Base-by-base conservation (phyloP, 306 rosid genomes). In the Pyrus betulifolia region DNA sequence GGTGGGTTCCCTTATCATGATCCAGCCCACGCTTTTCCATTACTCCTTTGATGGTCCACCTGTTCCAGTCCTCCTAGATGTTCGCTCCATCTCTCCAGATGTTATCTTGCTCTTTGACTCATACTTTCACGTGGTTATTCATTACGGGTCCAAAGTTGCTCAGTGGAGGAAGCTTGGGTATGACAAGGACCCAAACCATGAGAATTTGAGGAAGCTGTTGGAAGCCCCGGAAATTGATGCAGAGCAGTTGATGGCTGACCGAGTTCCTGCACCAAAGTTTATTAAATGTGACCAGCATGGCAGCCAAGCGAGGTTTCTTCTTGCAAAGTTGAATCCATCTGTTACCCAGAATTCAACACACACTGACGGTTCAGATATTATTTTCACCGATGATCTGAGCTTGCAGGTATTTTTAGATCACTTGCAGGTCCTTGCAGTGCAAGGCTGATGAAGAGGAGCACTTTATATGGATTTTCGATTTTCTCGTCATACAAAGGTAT, bases 41-140 rank as follows among this genome's bases (percentile, higher is more conserved):
- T 93, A 93, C 81, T 93, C 96, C 17, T 90, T 93, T 69, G 97
- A 90, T 51, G 97, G 96, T 19, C 96, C 97, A 2, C 98, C 98
- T 2, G 75, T 89, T 72, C 98, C 98, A 13, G 98, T 86, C 61
- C 91, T 93, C 74, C 85, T 93, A 14, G 98, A 93, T 46, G 81
- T 93, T 62, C 89, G 93, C 51, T 93, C 98, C 31, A 62, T 93
- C 75, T 81, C 82, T 55, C 91, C 98, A 0, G 98, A 93, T 78
- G 88, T 87, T 57, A 90, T 93, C 77, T 84, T 93, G 84, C 93
- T 93, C 69, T 90, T 93, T 63, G 96, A 93, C 81, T 93, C 98
- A 35, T 91, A 88, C 81, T 93, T 93, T 83, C 86, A 77, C 58
- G 96, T 93, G 51, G 98, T 93, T 74, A 90, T 93, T 78, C 97